Conservation (phyloP, 2,329 filamentous ascomycete genomes). For the Xylariaceae sp. region DNA sequence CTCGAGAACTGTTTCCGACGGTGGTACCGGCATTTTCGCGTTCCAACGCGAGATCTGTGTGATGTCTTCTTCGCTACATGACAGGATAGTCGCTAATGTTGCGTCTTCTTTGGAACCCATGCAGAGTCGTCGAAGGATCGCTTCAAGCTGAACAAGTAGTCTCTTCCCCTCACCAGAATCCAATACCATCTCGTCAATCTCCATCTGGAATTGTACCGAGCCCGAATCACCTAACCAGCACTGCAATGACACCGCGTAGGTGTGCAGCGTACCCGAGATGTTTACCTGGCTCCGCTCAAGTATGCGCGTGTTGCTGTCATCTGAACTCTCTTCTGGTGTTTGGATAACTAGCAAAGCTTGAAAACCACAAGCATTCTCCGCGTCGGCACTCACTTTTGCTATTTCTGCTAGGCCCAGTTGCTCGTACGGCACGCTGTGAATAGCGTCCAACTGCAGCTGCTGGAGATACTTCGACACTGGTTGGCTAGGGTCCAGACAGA, state of each 20-base stretch:
- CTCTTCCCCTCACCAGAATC: no score
- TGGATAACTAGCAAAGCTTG: conserved; percentile 16
- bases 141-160: no score
- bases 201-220: no score
- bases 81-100: background rate
- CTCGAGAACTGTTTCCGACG: conserved; percentile 7
- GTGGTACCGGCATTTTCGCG: background rate
- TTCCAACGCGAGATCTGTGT: background rate
- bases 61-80: background rate
- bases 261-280: no score
- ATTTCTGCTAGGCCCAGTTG: conserved; percentile 16
- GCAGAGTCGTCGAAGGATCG: no score
- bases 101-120: background rate
- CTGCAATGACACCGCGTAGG: no score
- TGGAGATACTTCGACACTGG: background rate
- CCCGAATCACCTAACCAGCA: no score
- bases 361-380: conserved; percentile 1
- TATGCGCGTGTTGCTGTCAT: no score
- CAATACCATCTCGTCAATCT: no score
- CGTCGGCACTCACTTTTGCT: background rate
- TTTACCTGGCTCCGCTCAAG: no score
- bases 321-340: no score
- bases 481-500: background rate
- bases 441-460: conserved; percentile 1
- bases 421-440: conserved; percentile 10